Conservation (phyloP, 345 rosid genomes). For the Abelmoschus esculentus region DNA sequence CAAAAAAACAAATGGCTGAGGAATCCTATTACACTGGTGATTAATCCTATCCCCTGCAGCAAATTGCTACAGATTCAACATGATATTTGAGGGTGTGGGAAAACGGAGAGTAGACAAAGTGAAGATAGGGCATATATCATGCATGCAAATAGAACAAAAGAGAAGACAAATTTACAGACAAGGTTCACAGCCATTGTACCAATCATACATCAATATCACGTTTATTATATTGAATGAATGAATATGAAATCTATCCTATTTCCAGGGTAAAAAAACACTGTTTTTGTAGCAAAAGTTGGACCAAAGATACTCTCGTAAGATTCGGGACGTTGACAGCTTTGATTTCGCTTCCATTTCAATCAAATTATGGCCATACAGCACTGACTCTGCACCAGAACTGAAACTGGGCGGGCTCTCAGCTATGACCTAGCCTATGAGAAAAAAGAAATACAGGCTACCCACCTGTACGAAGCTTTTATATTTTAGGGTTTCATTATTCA, state of each 20-base stretch:
- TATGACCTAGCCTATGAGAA: not conserved
- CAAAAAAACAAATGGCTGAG: no score
- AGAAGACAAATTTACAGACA: slow-evolving; percentile 14
- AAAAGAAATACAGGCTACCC: not conserved
- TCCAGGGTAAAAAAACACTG: no score
- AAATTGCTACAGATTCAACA: not conserved
- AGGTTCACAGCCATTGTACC: slow-evolving; percentile 10
- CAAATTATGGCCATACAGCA: no score
- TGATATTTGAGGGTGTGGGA: not conserved
- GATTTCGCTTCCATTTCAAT: no score
- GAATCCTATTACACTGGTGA: no score
- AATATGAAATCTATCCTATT: no score
- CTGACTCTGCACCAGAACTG: not conserved
- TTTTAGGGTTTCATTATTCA: no score
- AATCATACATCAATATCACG: not conserved
- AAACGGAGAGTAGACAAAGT: not conserved
- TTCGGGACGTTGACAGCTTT: slow-evolving; percentile 33
- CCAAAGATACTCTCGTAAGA: slow-evolving; percentile 28
- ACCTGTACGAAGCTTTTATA: not conserved
- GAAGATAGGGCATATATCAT: not conserved
- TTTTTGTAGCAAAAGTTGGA: not conserved
- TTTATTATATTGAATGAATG: not conserved
- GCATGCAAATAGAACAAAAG: not conserved
- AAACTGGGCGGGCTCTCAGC: not conserved
- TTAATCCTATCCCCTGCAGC: no score